Percentiles rank a stretch among this genome's conserved stretches.
Evolutionary conservation across 306 rosid species (phyloP).

Genomic region (Vigna hirtella): DNA sequence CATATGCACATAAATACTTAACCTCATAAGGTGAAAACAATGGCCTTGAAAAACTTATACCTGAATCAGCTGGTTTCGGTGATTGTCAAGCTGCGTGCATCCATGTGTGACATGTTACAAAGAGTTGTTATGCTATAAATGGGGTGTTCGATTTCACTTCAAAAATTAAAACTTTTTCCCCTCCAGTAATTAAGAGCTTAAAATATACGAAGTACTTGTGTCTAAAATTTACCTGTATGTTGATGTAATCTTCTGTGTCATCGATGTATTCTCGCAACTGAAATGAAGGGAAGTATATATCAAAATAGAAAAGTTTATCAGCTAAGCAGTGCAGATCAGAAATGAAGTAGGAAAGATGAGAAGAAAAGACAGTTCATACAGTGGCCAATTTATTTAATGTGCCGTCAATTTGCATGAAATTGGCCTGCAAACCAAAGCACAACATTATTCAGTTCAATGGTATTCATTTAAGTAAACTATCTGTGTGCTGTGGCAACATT

Average conservation of each 20-base stretch:
- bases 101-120: slow-evolving; percentile 12
- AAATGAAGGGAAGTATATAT: not conserved
- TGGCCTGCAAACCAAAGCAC: slow-evolving; percentile 67
- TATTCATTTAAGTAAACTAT: slow-evolving; percentile 8
- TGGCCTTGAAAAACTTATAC: slow-evolving; percentile 43
- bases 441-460: slow-evolving; percentile 33
- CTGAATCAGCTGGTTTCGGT: slow-evolving; percentile 89
- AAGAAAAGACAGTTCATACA: slow-evolving; percentile 51
- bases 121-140: slow-evolving; percentile 24
- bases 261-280: slow-evolving; percentile 85
- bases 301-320: slow-evolving; percentile 7
- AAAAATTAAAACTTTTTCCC: not conserved
- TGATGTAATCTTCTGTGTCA: slow-evolving; percentile 89
- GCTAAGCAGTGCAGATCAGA: not conserved
- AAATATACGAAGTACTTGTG: not conserved
- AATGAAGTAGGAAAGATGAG: slow-evolving; percentile 6
- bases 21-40: slow-evolving; percentile 15
- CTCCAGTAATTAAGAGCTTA: not conserved
- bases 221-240: slow-evolving; percentile 70
- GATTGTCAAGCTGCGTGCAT: slow-evolving; percentile 83
- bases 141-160: not conserved
- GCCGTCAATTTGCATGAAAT: slow-evolving; percentile 80
- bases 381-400: slow-evolving; percentile 77
- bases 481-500: not conserved
- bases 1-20: not conserved